These are phyloP conservation scores for Ophiostoma perfectum DNA, from an alignment of 2,329 filamentous ascomycete species.

Conservation along the genomic window DNA sequence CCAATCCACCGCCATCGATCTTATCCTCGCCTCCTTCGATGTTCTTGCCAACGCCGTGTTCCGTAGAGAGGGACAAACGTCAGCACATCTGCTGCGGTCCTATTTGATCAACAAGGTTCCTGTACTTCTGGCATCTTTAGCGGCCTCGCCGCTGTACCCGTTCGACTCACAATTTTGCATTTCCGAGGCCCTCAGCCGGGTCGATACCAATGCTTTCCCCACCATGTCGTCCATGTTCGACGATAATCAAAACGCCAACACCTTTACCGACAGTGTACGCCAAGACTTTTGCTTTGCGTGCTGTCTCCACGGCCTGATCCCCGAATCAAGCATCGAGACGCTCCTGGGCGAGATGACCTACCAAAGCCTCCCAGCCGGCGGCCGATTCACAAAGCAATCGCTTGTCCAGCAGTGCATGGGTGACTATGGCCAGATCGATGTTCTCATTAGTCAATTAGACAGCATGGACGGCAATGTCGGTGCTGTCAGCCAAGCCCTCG, in stretches of 20 bases:
- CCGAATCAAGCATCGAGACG: constrained; percentile 68
- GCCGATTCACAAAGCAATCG: constrained; percentile 70
- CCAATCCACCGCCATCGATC: constrained; percentile 69
- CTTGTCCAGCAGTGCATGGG: constrained; percentile 73
- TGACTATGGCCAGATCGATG: constrained; percentile 58
- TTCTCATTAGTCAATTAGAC: constrained; percentile 75
- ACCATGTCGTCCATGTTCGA: constrained; percentile 56
- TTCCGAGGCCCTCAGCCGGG: constrained; percentile 67
- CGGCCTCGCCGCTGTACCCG: constrained; percentile 58
- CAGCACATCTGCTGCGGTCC: constrained; percentile 71
- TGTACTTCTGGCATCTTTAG: constrained; percentile 48
- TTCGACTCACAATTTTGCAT: constrained; percentile 68
- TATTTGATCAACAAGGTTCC: constrained; percentile 71
- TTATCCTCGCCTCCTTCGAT: constrained; percentile 86
- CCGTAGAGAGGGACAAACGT: constrained; percentile 49
- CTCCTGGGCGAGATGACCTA: constrained; percentile 81
- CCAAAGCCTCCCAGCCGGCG: constrained; percentile 67
- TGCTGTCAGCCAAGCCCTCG: constrained; percentile 72
- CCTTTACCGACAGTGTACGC: constrained; percentile 53
- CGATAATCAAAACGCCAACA: constrained; percentile 52
- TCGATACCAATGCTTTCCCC: constrained; percentile 71
- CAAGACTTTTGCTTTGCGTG: constrained; percentile 85
- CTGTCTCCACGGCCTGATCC: constrained; percentile 78
- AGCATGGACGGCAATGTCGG: constrained; percentile 89
- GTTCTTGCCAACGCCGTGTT: constrained; percentile 82